These are phyloP conservation scores for Rhizopogon sp. DNA, from an alignment of 768 basidiomycete genomes.

Conservation along the genomic window DNA sequence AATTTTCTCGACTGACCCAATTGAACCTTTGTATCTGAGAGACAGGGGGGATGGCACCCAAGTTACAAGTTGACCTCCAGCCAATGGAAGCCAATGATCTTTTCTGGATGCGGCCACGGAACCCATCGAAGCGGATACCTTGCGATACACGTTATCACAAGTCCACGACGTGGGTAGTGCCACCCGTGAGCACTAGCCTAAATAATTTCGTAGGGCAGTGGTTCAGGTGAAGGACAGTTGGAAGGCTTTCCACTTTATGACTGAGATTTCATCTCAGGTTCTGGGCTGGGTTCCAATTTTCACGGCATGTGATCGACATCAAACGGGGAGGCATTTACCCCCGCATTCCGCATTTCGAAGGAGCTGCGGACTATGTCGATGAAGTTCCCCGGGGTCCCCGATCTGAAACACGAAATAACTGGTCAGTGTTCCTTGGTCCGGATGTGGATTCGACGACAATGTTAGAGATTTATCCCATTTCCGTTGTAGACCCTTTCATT, in stretches of 20 bases:
- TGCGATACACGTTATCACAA: slow-evolving; percentile 30
- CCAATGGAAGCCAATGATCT: slow-evolving; percentile 5
- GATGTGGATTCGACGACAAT: not conserved
- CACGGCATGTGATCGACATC: slow-evolving; percentile 28
- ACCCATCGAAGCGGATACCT: slow-evolving; percentile 2
- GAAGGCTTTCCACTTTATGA: slow-evolving; percentile 1
- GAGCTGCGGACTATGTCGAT: not conserved
- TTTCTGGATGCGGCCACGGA: slow-evolving; percentile 29
- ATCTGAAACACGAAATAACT: not conserved
- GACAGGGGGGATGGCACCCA: slow-evolving; percentile 43
- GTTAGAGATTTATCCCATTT: slow-evolving; percentile 7
- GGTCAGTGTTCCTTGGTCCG: not conserved
- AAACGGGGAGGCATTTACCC: slow-evolving; percentile 35
- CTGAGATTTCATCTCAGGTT: slow-evolving; percentile 28
- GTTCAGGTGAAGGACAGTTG: slow-evolving; percentile 33
- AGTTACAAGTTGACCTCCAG: slow-evolving; percentile 39
- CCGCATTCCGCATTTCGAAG: slow-evolving; percentile 8
- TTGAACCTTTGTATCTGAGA: slow-evolving; percentile 16
- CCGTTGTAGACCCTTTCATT: slow-evolving; percentile 39
- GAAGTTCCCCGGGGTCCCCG: not conserved
- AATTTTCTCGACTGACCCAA: not conserved
- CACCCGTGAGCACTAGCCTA: slow-evolving; percentile 8
- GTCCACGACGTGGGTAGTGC: slow-evolving; percentile 7
- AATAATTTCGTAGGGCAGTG: slow-evolving; percentile 30
- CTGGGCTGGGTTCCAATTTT: slow-evolving; percentile 38